Evolutionary conservation across 2,329 filamentous ascomycete genomes (phyloP).

Genomic region (Xylaria polymorpha): DNA sequence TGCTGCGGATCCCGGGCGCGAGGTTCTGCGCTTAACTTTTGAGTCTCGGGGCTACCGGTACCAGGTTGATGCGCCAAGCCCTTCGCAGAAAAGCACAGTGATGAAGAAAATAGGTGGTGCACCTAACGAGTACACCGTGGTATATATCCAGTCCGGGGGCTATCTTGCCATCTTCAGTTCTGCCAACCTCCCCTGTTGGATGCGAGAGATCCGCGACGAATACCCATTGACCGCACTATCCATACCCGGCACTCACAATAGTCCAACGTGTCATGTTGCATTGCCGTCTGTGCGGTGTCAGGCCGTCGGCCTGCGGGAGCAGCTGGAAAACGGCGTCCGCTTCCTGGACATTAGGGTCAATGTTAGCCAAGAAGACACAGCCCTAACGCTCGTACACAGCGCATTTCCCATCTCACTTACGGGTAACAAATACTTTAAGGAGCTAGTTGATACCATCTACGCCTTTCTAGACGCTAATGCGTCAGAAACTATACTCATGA

Average conservation of each 20-base stretch:
- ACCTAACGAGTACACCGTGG: slow-evolving; percentile 68
- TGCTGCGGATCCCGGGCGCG: slow-evolving; percentile 67
- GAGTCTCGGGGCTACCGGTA: slow-evolving; percentile 73
- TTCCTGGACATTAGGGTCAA: slow-evolving; percentile 91
- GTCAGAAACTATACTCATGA: slow-evolving; percentile 85
- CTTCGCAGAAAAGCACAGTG: slow-evolving; percentile 67
- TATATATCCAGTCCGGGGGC: slow-evolving; percentile 69
- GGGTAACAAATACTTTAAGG: slow-evolving; percentile 80
- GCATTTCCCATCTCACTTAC: slow-evolving; percentile 89
- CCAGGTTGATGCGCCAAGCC: slow-evolving; percentile 77
- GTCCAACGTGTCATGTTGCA: slow-evolving; percentile 84
- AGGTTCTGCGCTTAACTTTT: slow-evolving; percentile 80
- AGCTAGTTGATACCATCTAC: slow-evolving; percentile 77
- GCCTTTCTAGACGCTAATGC: slow-evolving; percentile 81
- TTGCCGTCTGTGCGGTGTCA: slow-evolving; percentile 95
- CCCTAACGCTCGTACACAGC: slow-evolving; percentile 86
- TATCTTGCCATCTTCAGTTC: slow-evolving; percentile 76
- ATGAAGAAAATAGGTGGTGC: slow-evolving; percentile 67
- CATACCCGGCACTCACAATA: slow-evolving; percentile 96
- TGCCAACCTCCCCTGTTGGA: slow-evolving; percentile 79
- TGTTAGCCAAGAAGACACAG: slow-evolving; percentile 65
- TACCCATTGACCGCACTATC: slow-evolving; percentile 83
- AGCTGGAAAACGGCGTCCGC: slow-evolving; percentile 89
- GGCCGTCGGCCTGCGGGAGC: slow-evolving; percentile 77
- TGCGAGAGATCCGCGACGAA: slow-evolving; percentile 77